Evolutionary conservation across 148 eudicot genomes (phyloP).

Genomic region (Rhododendron henanense): DNA sequence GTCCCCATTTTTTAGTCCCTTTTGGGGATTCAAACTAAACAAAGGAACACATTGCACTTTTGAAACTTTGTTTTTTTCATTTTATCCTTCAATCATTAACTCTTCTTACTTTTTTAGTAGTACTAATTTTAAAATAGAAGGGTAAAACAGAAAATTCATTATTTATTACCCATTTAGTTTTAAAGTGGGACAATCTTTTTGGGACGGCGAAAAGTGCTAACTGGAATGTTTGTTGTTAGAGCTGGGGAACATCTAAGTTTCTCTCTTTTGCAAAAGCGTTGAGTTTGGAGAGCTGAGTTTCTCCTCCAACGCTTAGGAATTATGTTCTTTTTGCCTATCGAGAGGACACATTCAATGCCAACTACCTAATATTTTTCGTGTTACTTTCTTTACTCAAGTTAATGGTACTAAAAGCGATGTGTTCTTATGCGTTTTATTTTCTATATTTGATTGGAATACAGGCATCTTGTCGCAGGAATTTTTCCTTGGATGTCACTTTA

Average conservation of each 20-base stretch:
- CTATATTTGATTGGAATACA: constrained; percentile 25
- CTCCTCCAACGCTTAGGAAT: neutral
- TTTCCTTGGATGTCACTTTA: constrained; percentile 63
- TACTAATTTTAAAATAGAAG: neutral
- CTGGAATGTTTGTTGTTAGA: neutral
- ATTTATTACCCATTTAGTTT: neutral
- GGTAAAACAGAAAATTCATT: neutral
- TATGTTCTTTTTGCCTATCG: neutral
- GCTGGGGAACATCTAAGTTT: constrained; percentile 1
- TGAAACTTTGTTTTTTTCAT: neutral
- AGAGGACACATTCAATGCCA: neutral
- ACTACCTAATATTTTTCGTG: neutral
- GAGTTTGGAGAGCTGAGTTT: constrained; percentile 7
- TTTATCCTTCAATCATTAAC: neutral
- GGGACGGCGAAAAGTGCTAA: neutral
- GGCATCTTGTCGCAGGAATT: constrained; percentile 63
- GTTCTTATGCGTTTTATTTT: neutral
- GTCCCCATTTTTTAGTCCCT: neutral
- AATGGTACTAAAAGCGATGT: neutral
- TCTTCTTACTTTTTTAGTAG: neutral
- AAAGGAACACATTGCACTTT: neutral
- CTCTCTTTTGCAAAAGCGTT: neutral
- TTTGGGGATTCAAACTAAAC: neutral
- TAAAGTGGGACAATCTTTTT: neutral
- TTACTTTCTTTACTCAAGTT: neutral